These are phyloP conservation scores for Xerophyta viscosa DNA, from an alignment of 106 monocot species.

Conservation along the genomic window DNA sequence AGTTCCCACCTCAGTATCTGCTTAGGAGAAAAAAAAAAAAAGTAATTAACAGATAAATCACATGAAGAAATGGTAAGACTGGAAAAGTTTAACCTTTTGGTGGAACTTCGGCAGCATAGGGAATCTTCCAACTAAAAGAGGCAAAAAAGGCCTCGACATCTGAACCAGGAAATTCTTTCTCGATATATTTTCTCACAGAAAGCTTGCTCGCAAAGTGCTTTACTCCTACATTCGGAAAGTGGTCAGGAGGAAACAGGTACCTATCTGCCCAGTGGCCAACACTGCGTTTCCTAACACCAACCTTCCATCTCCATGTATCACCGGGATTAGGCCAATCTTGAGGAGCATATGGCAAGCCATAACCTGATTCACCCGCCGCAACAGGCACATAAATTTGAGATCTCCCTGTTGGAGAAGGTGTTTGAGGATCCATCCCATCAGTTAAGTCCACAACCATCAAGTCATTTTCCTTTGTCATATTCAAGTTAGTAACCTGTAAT, in stretches of 20 bases:
- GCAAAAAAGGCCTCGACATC: slow-evolving; percentile 55
- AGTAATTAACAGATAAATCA: no score
- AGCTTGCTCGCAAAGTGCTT: slow-evolving; percentile 33
- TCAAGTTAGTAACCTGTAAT: neutral
- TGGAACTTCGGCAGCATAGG: slow-evolving; percentile 4
- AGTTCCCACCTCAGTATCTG: no score
- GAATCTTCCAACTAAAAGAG: slow-evolving; percentile 65
- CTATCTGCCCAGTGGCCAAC: slow-evolving; percentile 62
- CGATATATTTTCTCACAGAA: slow-evolving; percentile 36
- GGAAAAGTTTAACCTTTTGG: slow-evolving; percentile 13
- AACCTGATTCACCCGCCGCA: slow-evolving; percentile 38
- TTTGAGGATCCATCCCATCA: slow-evolving; percentile 10
- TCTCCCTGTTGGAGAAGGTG: neutral
- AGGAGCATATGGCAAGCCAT: slow-evolving; percentile 82
- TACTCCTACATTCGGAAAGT: slow-evolving; percentile 1
- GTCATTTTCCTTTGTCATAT: slow-evolving; percentile 1
- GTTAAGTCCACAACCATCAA: slow-evolving; percentile 14
- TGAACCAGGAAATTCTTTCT: slow-evolving; percentile 35
- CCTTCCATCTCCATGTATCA: slow-evolving; percentile 80
- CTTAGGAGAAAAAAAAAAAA: no score
- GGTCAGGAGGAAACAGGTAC: slow-evolving; percentile 40
- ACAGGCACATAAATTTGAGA: slow-evolving; percentile 36
- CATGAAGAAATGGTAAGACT: no score
- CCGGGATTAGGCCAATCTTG: slow-evolving; percentile 65
- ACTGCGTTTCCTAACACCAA: slow-evolving; percentile 35